Percentiles rank a stretch among this genome's conserved stretches.
Conservation (phyloP, 441 rosid species). For the Corymbia calophylla region DNA sequence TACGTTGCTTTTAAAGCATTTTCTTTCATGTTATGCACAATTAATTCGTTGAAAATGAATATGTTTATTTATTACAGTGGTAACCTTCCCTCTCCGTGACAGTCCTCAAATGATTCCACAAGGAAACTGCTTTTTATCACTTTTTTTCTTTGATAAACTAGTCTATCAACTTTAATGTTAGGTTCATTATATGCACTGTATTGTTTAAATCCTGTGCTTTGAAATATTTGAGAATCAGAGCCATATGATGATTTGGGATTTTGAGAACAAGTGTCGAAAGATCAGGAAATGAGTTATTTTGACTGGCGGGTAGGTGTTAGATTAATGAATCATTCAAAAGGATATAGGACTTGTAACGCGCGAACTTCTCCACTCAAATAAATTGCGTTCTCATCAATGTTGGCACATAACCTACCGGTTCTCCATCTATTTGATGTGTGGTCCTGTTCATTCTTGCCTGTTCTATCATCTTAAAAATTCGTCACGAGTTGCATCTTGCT, state of each 20-base stretch:
- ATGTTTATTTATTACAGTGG: neutral
- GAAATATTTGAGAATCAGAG: neutral
- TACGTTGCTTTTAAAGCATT: neutral
- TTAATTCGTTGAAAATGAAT: neutral
- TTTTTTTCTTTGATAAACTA: neutral
- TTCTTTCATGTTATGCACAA: neutral
- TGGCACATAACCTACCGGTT: neutral
- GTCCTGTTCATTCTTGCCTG: no score
- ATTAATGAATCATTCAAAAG: neutral
- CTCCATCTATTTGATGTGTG: no score
- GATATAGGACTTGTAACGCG: neutral
- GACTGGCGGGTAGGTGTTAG: neutral
- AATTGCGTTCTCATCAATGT: neutral
- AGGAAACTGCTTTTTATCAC: neutral
- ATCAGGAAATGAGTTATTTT: neutral
- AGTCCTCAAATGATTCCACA: neutral
- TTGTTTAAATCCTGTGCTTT: neutral
- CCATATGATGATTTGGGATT: neutral
- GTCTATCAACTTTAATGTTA: neutral
- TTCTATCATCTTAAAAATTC: no score
- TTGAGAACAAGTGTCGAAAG: neutral
- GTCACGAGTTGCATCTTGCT: neutral
- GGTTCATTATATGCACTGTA: neutral
- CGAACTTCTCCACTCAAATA: neutral
- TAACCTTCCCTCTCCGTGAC: neutral